Evolutionary conservation across 2,329 filamentous ascomycete species (phyloP).

Genomic region (Hypoxylon sp.): DNA sequence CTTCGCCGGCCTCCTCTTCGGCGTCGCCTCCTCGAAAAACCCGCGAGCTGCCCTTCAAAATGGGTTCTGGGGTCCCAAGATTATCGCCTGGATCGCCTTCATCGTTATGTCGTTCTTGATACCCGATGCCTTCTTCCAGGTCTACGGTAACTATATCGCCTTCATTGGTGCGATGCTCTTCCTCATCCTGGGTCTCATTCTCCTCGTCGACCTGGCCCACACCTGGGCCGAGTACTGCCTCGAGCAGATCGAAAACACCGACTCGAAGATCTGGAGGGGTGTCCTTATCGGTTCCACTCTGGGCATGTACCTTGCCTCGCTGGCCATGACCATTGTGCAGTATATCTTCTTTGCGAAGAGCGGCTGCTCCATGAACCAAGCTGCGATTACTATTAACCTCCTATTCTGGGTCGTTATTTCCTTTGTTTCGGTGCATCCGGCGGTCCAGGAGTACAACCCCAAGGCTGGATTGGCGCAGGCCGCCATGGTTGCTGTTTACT

Average conservation of each 20-base stretch:
- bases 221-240: slow-evolving; percentile 98
- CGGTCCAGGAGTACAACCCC: slow-evolving; percentile 90
- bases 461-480: slow-evolving; percentile 96
- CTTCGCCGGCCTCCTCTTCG: slow-evolving; percentile 85
- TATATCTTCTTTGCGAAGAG: slow-evolving; percentile 92
- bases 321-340: slow-evolving; percentile 96
- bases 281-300: slow-evolving; percentile 92
- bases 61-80: slow-evolving; percentile 98
- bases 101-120: slow-evolving; percentile 96
- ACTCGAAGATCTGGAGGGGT: slow-evolving; percentile 86
- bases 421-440: slow-evolving; percentile 87
- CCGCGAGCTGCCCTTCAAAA: slow-evolving; percentile 91
- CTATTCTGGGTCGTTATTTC: slow-evolving; percentile 85
- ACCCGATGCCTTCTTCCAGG: slow-evolving; percentile 91
- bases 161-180: slow-evolving; percentile 92
- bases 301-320: slow-evolving; percentile 89
- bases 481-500: slow-evolving; percentile 97
- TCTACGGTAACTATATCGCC: slow-evolving; percentile 95
- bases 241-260: slow-evolving; percentile 89
- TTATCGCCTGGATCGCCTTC: slow-evolving; percentile 87
- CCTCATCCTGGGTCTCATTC: slow-evolving; percentile 88
- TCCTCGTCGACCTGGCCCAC: slow-evolving; percentile 94
- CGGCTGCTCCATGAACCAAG: slow-evolving; percentile 94
- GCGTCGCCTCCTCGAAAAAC: slow-evolving; percentile 88
- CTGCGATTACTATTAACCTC: slow-evolving; percentile 94